Base-by-base conservation (phyloP, 2,329 filamentous ascomycete genomes). In the Pseudogymnoascus sp. region DNA sequence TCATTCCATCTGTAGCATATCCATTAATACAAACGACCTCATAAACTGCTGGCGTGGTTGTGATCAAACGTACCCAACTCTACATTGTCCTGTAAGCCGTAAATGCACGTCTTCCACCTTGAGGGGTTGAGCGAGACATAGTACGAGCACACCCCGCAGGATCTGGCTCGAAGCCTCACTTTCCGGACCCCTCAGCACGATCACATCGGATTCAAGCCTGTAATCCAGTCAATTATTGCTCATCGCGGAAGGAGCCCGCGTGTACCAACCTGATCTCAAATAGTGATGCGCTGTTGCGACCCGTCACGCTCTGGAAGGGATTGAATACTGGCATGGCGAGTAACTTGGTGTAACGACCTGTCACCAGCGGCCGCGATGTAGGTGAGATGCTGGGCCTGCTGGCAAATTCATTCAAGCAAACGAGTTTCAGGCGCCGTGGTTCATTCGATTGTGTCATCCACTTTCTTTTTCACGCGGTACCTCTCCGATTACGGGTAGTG, bases 181-280 rank as follows among this genome's bases (percentile, higher is more conserved):
- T 61, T 90, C 86, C 66, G 77, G 81, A 63, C 90, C 90, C 60
- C 89, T 86, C 65, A 94, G 87, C 30, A 93, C 86, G 62, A 93
- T 83, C 62, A 92, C 89, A 68, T 90, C 86, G 69, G 88, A 87
- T 59, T 92, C 88, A 63, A 92, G 81, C 59, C 89, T 91, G 68
- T 16, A 60, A 14, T 18, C 43, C 67, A 58, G 64, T 63, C 43
- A 60, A 22, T 39, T 16, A 25, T 37, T 62, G 9, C 58, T 59
- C 47, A 58, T 58, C 34, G 64, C 60, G 39, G 30, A 58, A 16
- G 25, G 12, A 59, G 12, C 8, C 28, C 47, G 47, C 47, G 32
- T 54, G 22, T 25, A 37, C 67, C 58, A 65, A 74, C 72, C 72
- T 69, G 60, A 74, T 73, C 60, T 74, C 71, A 59, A 74, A 74